Evolutionary conservation across 2,329 filamentous ascomycete species (phyloP), one percentile per base, ranked within the genome.

Genomic region (Kalaharituber pfeilii): DNA sequence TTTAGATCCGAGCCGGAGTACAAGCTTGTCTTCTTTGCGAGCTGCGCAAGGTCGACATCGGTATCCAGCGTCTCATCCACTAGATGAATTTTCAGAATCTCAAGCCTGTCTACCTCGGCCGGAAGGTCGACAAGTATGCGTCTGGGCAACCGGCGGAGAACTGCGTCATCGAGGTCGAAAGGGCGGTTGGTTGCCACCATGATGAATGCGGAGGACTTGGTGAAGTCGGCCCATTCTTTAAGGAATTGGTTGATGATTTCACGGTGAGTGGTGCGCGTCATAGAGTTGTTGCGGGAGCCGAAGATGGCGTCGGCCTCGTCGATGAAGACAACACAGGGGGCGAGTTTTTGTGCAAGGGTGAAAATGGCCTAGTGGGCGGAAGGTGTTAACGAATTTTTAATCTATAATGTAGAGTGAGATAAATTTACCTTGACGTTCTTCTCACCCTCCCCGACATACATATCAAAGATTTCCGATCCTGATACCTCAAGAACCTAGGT

Each of bases 161-260:
- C 83, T 8, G 85, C 85, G 62, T 91, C 85, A 64, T 98, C 91
- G 1, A 98, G 77, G 65, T 96, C 91, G 64, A 94, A 95, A 0
- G 91, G 91, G 8, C 89, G 76, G 68, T 98, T 96, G 7, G 88
- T 96, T 26, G 91, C 89, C 0, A 96, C 87, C 87, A 98, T 95
- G 68, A 98, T 89, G 67, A 98, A 96, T 2, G 89, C 86, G 18
- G 83, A 84, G 49, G 80, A 77, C 56, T 80, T 74, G 62, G 84
- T 83, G 73, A 96, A 82, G 9, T 91, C 91, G 63, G 96, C 91
- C 91, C 89, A 96, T 67, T 96, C 89, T 53, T 87, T 83, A 50
- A 98, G 72, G 67, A 96, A 96, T 69, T 98, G 89, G 65, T 95
- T 98, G 67, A 96, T 88, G 53, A 91, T 82, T 67, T 95, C 89